These are phyloP conservation scores for Anisodus tanguticus DNA, from an alignment of 257 asterid genomes.

Conservation along the genomic window DNA sequence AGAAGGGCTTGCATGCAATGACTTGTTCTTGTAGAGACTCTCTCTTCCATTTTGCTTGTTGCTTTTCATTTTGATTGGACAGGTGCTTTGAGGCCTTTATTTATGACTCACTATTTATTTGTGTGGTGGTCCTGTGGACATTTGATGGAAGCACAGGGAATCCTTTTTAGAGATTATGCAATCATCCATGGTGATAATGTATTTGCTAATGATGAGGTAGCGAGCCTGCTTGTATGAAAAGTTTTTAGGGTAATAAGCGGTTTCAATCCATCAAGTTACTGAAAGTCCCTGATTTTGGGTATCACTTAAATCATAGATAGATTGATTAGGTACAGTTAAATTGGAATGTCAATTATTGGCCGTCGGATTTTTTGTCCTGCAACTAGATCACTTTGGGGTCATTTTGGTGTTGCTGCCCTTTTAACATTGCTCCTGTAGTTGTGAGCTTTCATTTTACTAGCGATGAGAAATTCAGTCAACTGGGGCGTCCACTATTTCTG, in stretches of 20 bases:
- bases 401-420: neutral
- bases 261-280: neutral
- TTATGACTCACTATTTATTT: neutral
- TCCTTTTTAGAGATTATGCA: neutral
- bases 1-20: neutral
- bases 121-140: neutral
- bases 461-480: neutral
- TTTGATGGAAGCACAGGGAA: too few relatives aligned
- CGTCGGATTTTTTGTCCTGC: neutral
- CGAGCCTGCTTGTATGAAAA: neutral
- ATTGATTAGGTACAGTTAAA: neutral
- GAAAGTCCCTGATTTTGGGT: neutral
- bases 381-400: neutral
- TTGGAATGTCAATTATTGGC: neutral
- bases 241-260: neutral
- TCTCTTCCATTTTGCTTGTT: conserved; percentile 1
- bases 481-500: neutral
- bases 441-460: neutral
- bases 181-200: neutral
- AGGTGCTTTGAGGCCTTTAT: neutral
- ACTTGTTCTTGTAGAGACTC: neutral
- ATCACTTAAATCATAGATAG: neutral
- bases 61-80: neutral
- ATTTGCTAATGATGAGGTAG: conserved; percentile 2
- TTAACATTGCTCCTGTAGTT: neutral